phyloP scores from a whole-genome alignment of 1,284 basidiomycete genomes.

The Fomitopsis betulina region DNA sequence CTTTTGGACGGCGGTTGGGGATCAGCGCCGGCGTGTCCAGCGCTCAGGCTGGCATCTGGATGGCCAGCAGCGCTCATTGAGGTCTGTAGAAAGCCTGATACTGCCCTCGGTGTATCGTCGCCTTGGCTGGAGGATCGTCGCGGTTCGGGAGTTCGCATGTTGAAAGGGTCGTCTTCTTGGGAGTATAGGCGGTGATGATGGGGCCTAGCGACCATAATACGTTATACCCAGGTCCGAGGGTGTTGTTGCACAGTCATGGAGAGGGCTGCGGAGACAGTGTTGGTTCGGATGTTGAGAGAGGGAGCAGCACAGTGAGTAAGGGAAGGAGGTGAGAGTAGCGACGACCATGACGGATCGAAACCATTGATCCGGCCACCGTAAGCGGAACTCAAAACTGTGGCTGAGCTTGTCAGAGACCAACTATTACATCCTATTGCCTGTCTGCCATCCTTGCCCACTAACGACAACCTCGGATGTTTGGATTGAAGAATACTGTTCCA shows the following conservation, averaged over 20 bases:
- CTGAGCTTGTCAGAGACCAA: too few relatives aligned
- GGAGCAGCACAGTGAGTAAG: background rate
- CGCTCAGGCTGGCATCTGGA: slow-evolving; percentile 1
- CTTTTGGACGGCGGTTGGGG: slow-evolving; percentile 15
- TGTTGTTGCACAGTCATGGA: background rate
- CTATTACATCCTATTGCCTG: too few relatives aligned
- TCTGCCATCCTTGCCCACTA: too few relatives aligned
- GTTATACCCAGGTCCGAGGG: background rate
- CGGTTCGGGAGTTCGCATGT: slow-evolving; percentile 16
- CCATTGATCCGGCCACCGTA: too few relatives aligned
- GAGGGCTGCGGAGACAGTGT: background rate
- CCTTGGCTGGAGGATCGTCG: slow-evolving; percentile 26
- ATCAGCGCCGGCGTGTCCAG: slow-evolving; percentile 7
- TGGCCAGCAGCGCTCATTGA: background rate
- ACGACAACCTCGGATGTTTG: too few relatives aligned
- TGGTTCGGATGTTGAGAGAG: background rate
- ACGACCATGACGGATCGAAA: too few relatives aligned
- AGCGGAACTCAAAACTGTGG: too few relatives aligned
- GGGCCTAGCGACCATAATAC: background rate
- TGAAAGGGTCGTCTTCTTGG: slow-evolving; percentile 12
- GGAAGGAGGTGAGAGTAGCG: background rate
- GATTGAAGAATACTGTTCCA: too few relatives aligned
- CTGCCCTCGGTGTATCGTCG: slow-evolving; percentile 21
- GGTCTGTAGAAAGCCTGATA: slow-evolving; percentile 7
- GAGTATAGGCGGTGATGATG: slow-evolving; percentile 12